Base-by-base conservation (phyloP, 768 basidiomycete species). In the Phaffia australis region DNA sequence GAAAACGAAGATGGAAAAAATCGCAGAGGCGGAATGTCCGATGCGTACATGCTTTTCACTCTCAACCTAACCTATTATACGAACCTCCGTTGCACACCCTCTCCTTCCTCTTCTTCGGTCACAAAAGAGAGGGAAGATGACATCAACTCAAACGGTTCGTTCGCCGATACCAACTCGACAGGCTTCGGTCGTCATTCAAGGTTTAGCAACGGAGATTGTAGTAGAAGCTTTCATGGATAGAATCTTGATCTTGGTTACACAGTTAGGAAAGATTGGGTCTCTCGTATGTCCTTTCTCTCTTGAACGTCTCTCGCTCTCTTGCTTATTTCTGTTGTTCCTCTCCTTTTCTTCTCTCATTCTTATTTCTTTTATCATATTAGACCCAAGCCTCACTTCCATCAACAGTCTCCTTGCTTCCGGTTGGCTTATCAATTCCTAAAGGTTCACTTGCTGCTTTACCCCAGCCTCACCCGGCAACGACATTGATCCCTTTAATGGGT, bases 211-310 rank as follows among this genome's bases (percentile, higher is more conserved):
- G 7, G 52, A 25, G 9, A 51, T 61, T 1, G 52, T 51, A 6
- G 23, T 51, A 16, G 35, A 61, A 30, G 60, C 49, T 1, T 61
- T 50, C 60, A 48, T 50, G 60, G 60, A 61, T 48, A 61, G 52
- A 48, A 49, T 61, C 47, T 51, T 61, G 29, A 51, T 61, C 27
- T 29, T 61, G 29, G 60, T 61, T n/a, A 29, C 60, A 15, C 60
- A 61, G 60, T n/a, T 51, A 19, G 60, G 59, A 19, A 61, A 49
- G 48, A 29, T 61, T n/a, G 60, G 60, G 21, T 61, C 60, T 47
- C 32, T 61, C 5, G 60, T 61, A 29, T 21, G 60, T 49, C 4
- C 57, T n/a, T 29, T 50, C 27, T 15, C 25, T 27, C 47, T 50
- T 42, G 35, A 42, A 42, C n/a, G 35, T 42, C 35, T 11, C 35